These are phyloP conservation scores for Mortierella sp. DNA, from an alignment of 371 early-diverging fungal genomes.

Conservation along the genomic window DNA sequence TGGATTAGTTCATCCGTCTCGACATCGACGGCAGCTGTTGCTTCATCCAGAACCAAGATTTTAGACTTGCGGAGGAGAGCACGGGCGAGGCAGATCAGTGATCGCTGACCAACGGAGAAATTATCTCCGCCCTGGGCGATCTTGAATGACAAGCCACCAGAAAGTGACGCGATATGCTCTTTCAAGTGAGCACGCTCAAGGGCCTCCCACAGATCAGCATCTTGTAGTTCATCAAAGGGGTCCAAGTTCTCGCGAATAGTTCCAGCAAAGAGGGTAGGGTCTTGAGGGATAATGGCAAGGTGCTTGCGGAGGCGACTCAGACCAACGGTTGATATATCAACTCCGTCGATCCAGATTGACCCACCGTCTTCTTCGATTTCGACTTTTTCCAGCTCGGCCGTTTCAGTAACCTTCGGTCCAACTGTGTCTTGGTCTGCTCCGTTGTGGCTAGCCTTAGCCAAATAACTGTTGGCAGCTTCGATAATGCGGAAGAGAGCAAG, in stretches of 20 bases:
- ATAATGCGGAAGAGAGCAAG: slow-evolving; percentile 78
- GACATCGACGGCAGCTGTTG: slow-evolving; percentile 85
- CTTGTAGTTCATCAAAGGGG: slow-evolving; percentile 72
- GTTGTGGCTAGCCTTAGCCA: slow-evolving; percentile 37
- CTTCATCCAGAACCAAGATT: slow-evolving; percentile 88
- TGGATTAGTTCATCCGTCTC: slow-evolving; percentile 85
- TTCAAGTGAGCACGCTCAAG: slow-evolving; percentile 71
- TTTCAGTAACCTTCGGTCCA: background rate
- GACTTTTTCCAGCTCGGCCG: slow-evolving; percentile 24
- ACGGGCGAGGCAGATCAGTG: slow-evolving; percentile 89
- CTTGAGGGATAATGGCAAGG: slow-evolving; percentile 85
- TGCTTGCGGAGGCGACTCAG: slow-evolving; percentile 75
- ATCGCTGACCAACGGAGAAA: slow-evolving; percentile 89
- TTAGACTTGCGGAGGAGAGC: slow-evolving; percentile 81
- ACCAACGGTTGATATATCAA: slow-evolving; percentile 71
- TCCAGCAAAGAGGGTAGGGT: slow-evolving; percentile 78
- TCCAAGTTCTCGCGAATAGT: slow-evolving; percentile 76
- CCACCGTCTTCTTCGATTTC: slow-evolving; percentile 70
- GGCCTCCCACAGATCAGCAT: slow-evolving; percentile 77
- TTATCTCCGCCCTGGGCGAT: slow-evolving; percentile 81
- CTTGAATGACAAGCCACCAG: slow-evolving; percentile 60
- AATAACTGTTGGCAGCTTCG: slow-evolving; percentile 63
- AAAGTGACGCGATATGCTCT: slow-evolving; percentile 59
- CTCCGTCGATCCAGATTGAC: slow-evolving; percentile 72
- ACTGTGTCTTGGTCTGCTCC: slow-evolving; percentile 16